Conservation (phyloP, 2,329 filamentous ascomycete species). For the Trichophaea hybrida region DNA sequence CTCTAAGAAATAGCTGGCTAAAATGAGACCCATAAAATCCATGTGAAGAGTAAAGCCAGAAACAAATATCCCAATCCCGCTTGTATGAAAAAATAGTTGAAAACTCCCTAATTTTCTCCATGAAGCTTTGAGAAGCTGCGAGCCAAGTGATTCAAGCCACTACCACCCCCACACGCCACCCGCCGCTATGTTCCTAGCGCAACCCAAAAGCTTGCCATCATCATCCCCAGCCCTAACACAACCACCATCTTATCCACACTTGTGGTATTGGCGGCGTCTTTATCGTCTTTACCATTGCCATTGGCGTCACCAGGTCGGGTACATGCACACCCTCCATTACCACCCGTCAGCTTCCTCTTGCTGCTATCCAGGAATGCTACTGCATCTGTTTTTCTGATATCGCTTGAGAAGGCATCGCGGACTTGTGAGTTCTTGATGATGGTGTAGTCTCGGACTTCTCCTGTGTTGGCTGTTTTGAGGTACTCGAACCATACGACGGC, state of each 20-base stretch:
- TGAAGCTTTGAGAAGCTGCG: no score
- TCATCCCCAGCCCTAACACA: background rate
- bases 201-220: background rate
- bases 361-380: background rate
- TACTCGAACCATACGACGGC: background rate
- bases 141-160: no score
- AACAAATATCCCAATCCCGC: no score
- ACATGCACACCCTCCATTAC: slow-evolving; percentile 2
- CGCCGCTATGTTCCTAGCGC: background rate
- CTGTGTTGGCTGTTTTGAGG: background rate
- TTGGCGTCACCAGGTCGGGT: background rate
- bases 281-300: background rate
- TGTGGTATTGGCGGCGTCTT: background rate
- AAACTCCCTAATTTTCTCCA: no score
- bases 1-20: no score
- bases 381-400: background rate
- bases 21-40: no score
- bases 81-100: no score
- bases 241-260: background rate
- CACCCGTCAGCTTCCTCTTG: background rate
- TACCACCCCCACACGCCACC: no score
- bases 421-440: background rate
- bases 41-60: no score
- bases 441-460: slow-evolving; percentile 1
- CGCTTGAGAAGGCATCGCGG: background rate